Evolutionary conservation across 2,329 filamentous ascomycete species (phyloP).

Genomic region (Aspergillus pseudotamarii): DNA sequence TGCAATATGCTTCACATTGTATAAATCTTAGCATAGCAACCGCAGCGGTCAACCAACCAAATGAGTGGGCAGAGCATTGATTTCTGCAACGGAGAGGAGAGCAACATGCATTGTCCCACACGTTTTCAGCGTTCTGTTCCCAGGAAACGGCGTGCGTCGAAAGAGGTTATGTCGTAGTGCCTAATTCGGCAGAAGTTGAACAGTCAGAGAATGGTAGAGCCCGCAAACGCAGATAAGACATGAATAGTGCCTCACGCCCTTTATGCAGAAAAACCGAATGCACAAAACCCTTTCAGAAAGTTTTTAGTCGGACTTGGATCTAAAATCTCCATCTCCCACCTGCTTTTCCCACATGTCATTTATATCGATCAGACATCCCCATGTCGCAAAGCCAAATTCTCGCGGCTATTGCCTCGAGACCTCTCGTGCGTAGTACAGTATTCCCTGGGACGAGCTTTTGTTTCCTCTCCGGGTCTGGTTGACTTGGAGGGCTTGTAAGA

Average conservation of each 20-base stretch:
- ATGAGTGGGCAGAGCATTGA: conserved; percentile 15
- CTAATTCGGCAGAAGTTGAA: conserved; percentile 20
- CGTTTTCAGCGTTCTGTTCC: neutral
- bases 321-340: conserved; percentile 29
- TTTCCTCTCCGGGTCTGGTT: conserved; percentile 67
- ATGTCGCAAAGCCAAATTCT: conserved; percentile 17
- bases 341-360: conserved; percentile 24
- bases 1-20: conserved; percentile 39
- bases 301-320: conserved; percentile 17
- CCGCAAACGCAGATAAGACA: conserved; percentile 19
- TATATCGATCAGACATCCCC: conserved; percentile 16
- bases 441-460: conserved; percentile 95
- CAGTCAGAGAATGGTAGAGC: conserved; percentile 9
- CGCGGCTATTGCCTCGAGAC: conserved; percentile 32
- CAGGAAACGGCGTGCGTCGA: neutral
- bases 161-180: neutral
- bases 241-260: conserved; percentile 15
- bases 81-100: conserved; percentile 14
- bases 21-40: conserved; percentile 15
- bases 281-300: neutral
- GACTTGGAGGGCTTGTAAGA: conserved; percentile 65
- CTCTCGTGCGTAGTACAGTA: conserved; percentile 79
- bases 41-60: conserved; percentile 1
- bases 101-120: conserved; percentile 8
- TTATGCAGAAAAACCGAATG: conserved; percentile 15